Evolutionary conservation across 2,329 filamentous ascomycete genomes (phyloP).

Genomic region (Hymenotorrendiella dingleyae): DNA sequence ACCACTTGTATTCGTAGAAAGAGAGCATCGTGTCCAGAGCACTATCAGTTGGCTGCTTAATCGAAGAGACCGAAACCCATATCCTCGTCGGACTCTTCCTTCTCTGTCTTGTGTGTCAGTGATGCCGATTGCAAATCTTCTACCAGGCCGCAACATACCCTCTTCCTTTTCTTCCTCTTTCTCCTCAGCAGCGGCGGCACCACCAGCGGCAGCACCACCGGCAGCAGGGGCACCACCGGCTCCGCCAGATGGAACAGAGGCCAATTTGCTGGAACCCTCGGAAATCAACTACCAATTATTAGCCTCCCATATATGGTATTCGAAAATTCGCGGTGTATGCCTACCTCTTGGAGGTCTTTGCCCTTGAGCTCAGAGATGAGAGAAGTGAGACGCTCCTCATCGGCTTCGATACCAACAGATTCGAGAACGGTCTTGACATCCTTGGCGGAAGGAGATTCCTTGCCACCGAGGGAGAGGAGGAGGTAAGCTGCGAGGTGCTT

Average conservation of each 20-base stretch:
- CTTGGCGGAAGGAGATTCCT: constrained; percentile 74
- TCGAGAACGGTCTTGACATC: constrained; percentile 87
- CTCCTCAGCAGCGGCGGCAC: constrained; percentile 55
- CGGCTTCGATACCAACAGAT: constrained; percentile 92
- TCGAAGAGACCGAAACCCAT: constrained; percentile 75
- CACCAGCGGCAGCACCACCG: constrained; percentile 63
- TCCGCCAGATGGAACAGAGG: constrained; percentile 93
- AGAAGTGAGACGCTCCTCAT: constrained; percentile 76
- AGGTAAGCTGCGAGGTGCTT: constrained; percentile 99
- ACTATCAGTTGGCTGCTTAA: constrained; percentile 42
- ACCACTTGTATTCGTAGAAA: constrained; percentile 18
- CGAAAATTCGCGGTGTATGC: constrained; percentile 16
- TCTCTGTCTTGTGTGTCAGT: too few species aligned
- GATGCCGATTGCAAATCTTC: too few species aligned
- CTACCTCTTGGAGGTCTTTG: constrained; percentile 91
- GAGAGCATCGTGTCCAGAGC: constrained; percentile 20
- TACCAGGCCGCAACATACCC: constrained; percentile 59
- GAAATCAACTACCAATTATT: constrained; percentile 68
- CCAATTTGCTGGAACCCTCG: constrained; percentile 87
- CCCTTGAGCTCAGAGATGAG: constrained; percentile 86
- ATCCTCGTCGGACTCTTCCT: constrained; percentile 69
- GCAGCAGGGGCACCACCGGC: constrained; percentile 64
- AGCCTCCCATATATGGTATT: constrained; percentile 13
- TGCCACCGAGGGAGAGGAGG: constrained; percentile 90
- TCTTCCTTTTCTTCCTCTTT: constrained; percentile 72